These are phyloP conservation scores for Hortiboletus flavorubellus DNA, from an alignment of 768 basidiomycete genomes.

Conservation along the genomic window DNA sequence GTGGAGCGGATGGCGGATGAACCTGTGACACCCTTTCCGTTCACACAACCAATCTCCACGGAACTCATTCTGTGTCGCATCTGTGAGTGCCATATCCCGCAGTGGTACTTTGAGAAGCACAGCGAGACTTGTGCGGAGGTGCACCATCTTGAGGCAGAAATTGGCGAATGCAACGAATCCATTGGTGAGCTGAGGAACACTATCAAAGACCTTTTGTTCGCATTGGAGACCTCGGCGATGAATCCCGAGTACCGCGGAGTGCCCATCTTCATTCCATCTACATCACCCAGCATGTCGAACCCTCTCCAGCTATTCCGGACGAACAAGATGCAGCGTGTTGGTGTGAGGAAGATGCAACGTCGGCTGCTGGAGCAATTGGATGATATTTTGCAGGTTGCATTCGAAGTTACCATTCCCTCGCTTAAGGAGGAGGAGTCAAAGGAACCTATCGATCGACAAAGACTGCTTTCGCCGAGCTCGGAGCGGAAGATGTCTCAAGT, in stretches of 20 bases:
- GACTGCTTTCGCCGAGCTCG: constrained; percentile 83
- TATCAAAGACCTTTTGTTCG: constrained; percentile 70
- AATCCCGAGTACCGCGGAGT: constrained; percentile 85
- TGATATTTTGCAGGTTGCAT: constrained; percentile 75
- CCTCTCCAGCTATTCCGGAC: constrained; percentile 76
- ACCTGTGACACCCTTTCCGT: constrained; percentile 69
- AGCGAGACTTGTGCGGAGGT: constrained; percentile 98
- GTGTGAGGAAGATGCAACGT: constrained; percentile 78
- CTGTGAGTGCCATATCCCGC: constrained; percentile 93
- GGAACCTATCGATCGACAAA: constrained; percentile 89
- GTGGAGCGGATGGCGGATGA: constrained; percentile 39
- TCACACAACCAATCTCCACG: constrained; percentile 71
- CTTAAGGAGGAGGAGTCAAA: constrained; percentile 89
- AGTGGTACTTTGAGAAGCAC: constrained; percentile 99
- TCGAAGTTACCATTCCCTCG: constrained; percentile 82
- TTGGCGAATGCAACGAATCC: constrained; percentile 89
- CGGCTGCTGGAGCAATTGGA: constrained; percentile 83
- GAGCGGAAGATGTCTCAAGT: constrained; percentile 84
- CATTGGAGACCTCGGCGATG: constrained; percentile 64
- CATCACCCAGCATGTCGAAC: constrained; percentile 67
- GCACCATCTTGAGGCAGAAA: constrained; percentile 94
- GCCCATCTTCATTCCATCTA: constrained; percentile 73
- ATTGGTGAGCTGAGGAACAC: constrained; percentile 84
- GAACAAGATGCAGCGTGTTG: constrained; percentile 73
- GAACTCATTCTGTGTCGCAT: constrained; percentile 93